These are phyloP conservation scores for Backusella circina DNA, from an alignment of 192 early-diverging fungal species.

Conservation along the genomic window DNA sequence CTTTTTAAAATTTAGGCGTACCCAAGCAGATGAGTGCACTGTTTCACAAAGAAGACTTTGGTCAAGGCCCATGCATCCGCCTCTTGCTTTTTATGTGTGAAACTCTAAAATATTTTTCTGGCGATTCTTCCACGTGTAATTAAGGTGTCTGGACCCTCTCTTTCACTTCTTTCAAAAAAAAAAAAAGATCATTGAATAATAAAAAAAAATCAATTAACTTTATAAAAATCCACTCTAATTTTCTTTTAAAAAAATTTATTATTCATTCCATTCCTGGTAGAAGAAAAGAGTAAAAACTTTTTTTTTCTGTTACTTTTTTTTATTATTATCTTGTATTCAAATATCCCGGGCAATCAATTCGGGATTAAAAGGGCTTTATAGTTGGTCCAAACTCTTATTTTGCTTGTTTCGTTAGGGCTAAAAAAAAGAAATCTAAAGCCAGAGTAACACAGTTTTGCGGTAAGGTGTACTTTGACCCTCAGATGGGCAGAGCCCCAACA, in stretches of 20 bases:
- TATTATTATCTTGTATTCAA: neutral
- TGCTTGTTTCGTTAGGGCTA: neutral
- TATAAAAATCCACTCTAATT: neutral
- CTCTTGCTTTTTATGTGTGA: neutral
- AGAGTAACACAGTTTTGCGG: neutral
- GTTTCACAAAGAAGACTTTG: neutral
- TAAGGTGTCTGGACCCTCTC: neutral
- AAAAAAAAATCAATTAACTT: neutral
- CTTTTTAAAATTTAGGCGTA: neutral
- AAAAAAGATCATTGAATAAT: neutral
- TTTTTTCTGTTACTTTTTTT: neutral
- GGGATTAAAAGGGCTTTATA: neutral
- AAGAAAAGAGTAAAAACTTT: neutral
- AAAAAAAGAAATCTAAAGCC: slow-evolving; percentile 1
- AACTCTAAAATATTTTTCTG: neutral
- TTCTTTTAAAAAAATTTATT: too few species aligned
- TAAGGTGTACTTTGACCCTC: neutral
- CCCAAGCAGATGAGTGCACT: neutral
- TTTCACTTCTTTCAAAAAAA: neutral
- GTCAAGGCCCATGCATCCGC: neutral
- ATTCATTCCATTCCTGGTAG: neutral
- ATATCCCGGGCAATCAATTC: neutral
- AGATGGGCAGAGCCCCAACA: slow-evolving; percentile 1
- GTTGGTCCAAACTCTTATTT: neutral
- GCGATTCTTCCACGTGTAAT: neutral